A percentile compares a stretch with the other conserved stretches of the same genome.
Evolutionary conservation across 345 rosid species (phyloP).

Genomic region (Eucalyptus erythrocorys): DNA sequence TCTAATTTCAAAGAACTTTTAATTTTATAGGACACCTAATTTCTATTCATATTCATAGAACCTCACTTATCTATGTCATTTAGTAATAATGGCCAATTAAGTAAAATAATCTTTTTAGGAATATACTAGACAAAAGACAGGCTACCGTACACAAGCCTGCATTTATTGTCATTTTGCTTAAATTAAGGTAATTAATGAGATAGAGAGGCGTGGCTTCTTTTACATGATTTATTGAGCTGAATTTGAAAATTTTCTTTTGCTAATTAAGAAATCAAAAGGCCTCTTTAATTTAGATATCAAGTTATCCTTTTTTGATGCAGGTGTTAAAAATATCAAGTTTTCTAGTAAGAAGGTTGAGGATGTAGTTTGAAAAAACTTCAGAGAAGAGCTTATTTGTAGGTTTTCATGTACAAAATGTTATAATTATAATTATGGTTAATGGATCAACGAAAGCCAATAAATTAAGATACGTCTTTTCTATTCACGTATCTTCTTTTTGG

Average conservation of each 20-base stretch:
- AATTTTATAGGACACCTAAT: no score
- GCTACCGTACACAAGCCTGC: no score
- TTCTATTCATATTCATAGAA: no score
- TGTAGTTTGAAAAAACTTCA: background rate
- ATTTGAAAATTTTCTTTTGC: background rate
- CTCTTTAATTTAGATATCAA: background rate
- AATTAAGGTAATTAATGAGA: background rate
- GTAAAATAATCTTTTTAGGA: accelerated
- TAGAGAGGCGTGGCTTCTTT: background rate
- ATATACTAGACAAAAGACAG: background rate
- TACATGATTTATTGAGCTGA: accelerated
- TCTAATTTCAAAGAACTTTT: no score
- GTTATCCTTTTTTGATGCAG: background rate
- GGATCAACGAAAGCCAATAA: no score
- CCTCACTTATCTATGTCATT: no score
- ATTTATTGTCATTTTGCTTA: no score
- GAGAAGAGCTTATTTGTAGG: background rate
- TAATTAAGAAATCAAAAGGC: background rate
- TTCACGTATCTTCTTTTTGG: no score
- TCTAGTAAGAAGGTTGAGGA: constrained; percentile 14
- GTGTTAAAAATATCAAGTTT: background rate
- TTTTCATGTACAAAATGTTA: background rate
- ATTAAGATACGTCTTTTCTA: no score
- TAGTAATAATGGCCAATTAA: no score
- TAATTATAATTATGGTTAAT: no score